These are phyloP conservation scores for Verticillium nubilum DNA, from an alignment of 2,329 filamentous ascomycete species.

Conservation along the genomic window DNA sequence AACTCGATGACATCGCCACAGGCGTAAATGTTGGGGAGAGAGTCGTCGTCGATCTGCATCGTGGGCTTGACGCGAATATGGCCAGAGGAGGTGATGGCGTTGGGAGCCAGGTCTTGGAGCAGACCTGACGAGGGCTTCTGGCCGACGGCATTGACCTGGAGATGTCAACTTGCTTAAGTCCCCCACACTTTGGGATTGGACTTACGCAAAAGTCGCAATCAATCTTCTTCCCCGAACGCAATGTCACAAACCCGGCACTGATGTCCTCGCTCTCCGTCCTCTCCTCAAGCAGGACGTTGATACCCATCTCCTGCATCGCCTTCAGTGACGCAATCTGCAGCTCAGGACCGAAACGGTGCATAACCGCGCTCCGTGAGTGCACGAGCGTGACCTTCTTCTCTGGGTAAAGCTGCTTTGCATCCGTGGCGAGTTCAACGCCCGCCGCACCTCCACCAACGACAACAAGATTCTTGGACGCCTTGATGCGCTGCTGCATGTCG, in stretches of 20 bases:
- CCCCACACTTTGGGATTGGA: no score
- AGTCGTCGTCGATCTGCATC: slow-evolving; percentile 47
- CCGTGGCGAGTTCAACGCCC: slow-evolving; percentile 55
- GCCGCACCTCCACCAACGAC: slow-evolving; percentile 56
- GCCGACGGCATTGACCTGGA: slow-evolving; percentile 53
- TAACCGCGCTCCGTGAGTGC: slow-evolving; percentile 47
- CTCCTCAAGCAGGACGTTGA: slow-evolving; percentile 47
- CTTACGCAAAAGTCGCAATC: slow-evolving; percentile 46
- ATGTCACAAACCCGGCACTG: slow-evolving; percentile 30
- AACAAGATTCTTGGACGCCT: slow-evolving; percentile 35
- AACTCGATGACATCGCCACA: slow-evolving; percentile 59
- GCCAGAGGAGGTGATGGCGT: slow-evolving; percentile 37
- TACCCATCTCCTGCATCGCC: slow-evolving; percentile 37
- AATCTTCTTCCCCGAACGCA: slow-evolving; percentile 37
- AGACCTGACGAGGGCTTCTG: slow-evolving; percentile 51
- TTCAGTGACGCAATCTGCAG: slow-evolving; percentile 32
- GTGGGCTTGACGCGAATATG: slow-evolving; percentile 50
- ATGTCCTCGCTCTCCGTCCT: slow-evolving; percentile 32
- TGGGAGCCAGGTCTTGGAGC: slow-evolving; percentile 35
- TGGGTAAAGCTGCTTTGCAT: slow-evolving; percentile 50
- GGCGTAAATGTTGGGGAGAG: slow-evolving; percentile 49
- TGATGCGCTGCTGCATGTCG: slow-evolving; percentile 39
- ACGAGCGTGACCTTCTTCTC: slow-evolving; percentile 52
- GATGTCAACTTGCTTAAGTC: not conserved
- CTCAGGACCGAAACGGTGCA: slow-evolving; percentile 44